Evolutionary conservation across 2,329 filamentous ascomycete species (phyloP).

Genomic region (Penicillium sp.): DNA sequence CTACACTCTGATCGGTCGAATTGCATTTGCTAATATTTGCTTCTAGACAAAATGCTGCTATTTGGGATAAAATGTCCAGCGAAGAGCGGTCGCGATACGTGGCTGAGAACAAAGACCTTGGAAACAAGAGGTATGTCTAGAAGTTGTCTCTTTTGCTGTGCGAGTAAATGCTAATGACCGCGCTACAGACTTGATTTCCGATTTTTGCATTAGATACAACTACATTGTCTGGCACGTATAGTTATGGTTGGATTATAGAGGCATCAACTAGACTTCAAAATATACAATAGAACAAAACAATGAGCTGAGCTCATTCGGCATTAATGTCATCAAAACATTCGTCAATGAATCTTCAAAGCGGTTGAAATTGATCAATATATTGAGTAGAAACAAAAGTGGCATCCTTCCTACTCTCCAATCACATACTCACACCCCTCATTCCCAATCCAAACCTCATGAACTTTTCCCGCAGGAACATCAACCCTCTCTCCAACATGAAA

Average conservation of each 20-base stretch:
- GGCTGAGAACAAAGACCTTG: slow-evolving; percentile 38
- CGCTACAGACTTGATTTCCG: slow-evolving; percentile 39
- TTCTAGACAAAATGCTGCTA: slow-evolving; percentile 33
- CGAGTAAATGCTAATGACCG: slow-evolving; percentile 1
- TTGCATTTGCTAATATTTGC: slow-evolving; percentile 4
- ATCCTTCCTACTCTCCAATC: slow-evolving; percentile 52
- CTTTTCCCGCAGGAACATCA: slow-evolving; percentile 57
- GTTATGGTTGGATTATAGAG: background rate
- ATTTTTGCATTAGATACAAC: slow-evolving; percentile 32
- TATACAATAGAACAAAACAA: background rate
- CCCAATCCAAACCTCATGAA: slow-evolving; percentile 64
- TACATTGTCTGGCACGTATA: background rate
- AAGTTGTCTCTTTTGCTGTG: background rate
- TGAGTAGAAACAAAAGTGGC: background rate
- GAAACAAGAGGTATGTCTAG: slow-evolving; percentile 45
- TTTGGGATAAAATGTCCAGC: slow-evolving; percentile 44
- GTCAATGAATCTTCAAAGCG: background rate
- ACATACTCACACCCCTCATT: slow-evolving; percentile 60
- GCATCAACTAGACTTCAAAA: background rate
- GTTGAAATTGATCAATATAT: background rate
- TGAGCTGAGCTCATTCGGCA: slow-evolving; percentile 4
- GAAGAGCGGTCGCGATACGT: slow-evolving; percentile 42
- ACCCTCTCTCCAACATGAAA: slow-evolving; percentile 56
- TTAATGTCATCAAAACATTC: background rate
- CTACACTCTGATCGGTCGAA: background rate